phyloP scores from a whole-genome alignment of 2,329 filamentous ascomycete genomes.

The Hymenoscyphus fructigenus region DNA sequence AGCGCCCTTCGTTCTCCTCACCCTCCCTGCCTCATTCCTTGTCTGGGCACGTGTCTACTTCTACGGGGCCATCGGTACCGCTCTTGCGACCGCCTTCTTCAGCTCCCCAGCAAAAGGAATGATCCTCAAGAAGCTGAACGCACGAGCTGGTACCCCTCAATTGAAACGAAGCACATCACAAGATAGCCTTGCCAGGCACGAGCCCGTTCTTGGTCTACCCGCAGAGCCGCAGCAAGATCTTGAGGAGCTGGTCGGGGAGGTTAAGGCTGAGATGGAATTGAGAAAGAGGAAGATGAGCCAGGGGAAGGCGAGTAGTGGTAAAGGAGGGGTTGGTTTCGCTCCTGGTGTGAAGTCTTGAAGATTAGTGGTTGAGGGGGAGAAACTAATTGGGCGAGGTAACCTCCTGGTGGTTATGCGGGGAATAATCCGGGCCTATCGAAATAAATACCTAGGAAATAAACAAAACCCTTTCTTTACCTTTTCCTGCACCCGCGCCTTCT shows the following conservation, averaged over 20 bases:
- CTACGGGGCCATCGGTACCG: constrained; percentile 72
- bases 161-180: constrained; percentile 53
- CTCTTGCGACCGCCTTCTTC: constrained; percentile 70
- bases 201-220: constrained; percentile 74
- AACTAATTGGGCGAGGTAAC: not conserved
- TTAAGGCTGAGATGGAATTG: constrained; percentile 49
- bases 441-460: not conserved
- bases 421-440: not conserved
- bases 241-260: constrained; percentile 54
- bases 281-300: constrained; percentile 27
- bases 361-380: not conserved
- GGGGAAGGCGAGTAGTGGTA: constrained; percentile 8
- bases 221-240: constrained; percentile 74
- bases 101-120: constrained; percentile 69
- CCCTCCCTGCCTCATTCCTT: constrained; percentile 65
- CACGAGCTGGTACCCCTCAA: constrained; percentile 46
- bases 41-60: constrained; percentile 89
- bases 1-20: constrained; percentile 81
- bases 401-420: not conserved
- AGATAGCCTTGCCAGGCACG: constrained; percentile 54
- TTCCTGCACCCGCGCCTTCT: not conserved
- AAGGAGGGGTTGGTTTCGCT: constrained; percentile 4
- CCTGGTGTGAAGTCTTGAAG: not conserved
- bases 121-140: constrained; percentile 58
- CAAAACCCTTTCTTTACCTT: not conserved